Percentiles rank a stretch among this genome's conserved stretches.
phyloP scores from a whole-genome alignment of 106 monocot species.

The Dendrobium chrysotoxum region DNA sequence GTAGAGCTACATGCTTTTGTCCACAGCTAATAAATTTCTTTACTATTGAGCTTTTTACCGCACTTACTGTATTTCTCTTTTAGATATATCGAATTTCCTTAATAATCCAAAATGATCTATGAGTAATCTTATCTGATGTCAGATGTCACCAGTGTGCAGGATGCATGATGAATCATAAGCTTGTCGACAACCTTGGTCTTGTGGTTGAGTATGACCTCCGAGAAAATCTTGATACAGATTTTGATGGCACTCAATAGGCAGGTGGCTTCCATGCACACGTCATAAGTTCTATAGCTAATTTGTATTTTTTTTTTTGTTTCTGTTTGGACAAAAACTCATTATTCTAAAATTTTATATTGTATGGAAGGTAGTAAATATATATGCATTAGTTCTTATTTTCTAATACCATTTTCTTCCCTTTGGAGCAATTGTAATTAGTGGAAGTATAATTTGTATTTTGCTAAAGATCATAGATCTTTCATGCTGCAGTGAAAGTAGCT shows the following conservation, averaged over 20 bases:
- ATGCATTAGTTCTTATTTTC: not conserved
- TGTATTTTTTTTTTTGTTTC: too few species aligned
- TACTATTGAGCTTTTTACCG: too few species aligned
- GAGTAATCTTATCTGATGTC: not conserved
- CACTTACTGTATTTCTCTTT: too few species aligned
- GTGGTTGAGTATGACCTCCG: conserved; percentile 81
- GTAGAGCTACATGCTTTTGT: too few species aligned
- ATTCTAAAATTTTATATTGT: not conserved
- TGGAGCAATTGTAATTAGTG: not conserved
- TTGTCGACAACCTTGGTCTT: conserved; percentile 86
- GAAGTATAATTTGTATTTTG: not conserved
- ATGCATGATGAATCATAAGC: conserved; percentile 69
- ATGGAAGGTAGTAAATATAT: not conserved
- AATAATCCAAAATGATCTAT: not conserved
- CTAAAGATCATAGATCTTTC: not conserved
- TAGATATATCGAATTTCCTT: too few species aligned
- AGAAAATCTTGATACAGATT: conserved; percentile 24
- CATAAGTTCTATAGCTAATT: not conserved
- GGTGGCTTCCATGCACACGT: not conserved
- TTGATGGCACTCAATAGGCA: conserved; percentile 1
- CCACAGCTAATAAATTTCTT: too few species aligned
- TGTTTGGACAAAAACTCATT: not conserved
- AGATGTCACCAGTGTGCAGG: conserved; percentile 67
- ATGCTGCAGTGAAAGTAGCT: too few species aligned
- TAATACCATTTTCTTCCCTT: not conserved